A percentile compares a stretch with the other conserved stretches of the same genome.
phyloP scores from a whole-genome alignment of 2,329 filamentous ascomycete genomes.

The Uncinocarpus reesii region DNA sequence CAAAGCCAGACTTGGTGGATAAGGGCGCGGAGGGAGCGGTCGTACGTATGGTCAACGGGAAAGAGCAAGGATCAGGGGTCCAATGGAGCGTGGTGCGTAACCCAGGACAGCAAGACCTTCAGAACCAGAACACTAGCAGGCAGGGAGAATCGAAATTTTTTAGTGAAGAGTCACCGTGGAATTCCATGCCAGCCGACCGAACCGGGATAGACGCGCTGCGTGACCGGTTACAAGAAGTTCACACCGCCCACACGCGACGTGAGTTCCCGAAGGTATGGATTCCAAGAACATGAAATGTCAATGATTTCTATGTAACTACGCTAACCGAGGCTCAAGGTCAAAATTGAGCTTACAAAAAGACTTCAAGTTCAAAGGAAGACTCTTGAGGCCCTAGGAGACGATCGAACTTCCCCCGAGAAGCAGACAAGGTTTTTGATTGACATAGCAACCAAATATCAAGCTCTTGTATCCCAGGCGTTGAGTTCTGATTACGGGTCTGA shows the following conservation, averaged over 20 bases:
- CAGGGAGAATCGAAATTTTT: slow-evolving; percentile 31
- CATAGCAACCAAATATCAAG: no score
- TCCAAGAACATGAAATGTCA: no score
- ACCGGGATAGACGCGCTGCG: slow-evolving; percentile 37
- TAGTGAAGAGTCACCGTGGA: slow-evolving; percentile 28
- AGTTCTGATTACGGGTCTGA: no score
- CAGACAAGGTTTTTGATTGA: no score
- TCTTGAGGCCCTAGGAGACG: no score
- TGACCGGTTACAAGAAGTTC: slow-evolving; percentile 33
- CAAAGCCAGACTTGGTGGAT: slow-evolving; percentile 24
- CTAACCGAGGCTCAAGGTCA: slow-evolving; percentile 18
- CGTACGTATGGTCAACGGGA: slow-evolving; percentile 24
- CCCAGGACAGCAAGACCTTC: slow-evolving; percentile 24
- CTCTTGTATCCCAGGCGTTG: no score
- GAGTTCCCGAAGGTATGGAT: slow-evolving; percentile 37
- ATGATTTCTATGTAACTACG: background rate
- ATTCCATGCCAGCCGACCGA: slow-evolving; percentile 26
- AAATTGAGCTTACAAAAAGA: slow-evolving; percentile 30
- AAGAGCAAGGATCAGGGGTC: slow-evolving; percentile 19
- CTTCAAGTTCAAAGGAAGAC: no score
- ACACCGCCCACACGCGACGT: slow-evolving; percentile 35
- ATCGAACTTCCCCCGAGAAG: no score
- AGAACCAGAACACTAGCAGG: slow-evolving; percentile 19
- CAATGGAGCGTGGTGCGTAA: slow-evolving; percentile 30
- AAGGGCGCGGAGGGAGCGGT: slow-evolving; percentile 22